A percentile compares a stretch with the other conserved stretches of the same genome.
Conservation (phyloP, 2,329 filamentous ascomycete species). For the Calonectria pauciramosa region DNA sequence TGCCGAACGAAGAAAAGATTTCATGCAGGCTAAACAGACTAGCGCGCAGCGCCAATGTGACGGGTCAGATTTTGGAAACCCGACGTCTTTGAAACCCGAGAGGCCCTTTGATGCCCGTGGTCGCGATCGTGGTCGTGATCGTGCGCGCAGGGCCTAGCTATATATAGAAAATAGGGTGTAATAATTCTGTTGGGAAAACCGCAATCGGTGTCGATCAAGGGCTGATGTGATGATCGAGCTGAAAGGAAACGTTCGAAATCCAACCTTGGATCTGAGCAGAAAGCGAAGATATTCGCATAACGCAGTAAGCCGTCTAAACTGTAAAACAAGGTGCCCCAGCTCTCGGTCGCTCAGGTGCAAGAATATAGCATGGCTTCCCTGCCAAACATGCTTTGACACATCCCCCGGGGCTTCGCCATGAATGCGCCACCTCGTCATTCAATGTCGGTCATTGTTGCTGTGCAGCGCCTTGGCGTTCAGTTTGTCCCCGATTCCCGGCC, state of each 20-base stretch:
- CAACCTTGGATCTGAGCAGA: background rate
- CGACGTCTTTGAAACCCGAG: background rate
- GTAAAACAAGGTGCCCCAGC: background rate
- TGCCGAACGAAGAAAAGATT: background rate
- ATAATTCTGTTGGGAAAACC: background rate
- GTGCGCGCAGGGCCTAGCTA: background rate
- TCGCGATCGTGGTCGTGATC: no score
- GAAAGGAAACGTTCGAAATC: background rate
- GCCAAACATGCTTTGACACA: background rate
- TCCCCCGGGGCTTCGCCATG: background rate
- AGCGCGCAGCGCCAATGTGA: background rate
- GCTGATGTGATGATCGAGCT: background rate
- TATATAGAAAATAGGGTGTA: background rate
- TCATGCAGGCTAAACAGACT: background rate
- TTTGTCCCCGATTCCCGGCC: background rate
- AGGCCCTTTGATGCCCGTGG: background rate
- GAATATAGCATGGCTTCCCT: background rate
- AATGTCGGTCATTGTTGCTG: background rate
- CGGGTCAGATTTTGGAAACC: background rate
- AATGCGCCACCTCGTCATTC: background rate
- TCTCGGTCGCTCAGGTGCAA: background rate
- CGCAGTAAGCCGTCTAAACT: background rate
- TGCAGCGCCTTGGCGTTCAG: background rate
- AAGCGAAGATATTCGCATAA: background rate
- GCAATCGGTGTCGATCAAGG: background rate